These are phyloP conservation scores for Hyphopichia pseudoburtonii DNA, from an alignment of 1,139 yeast species.

Conservation along the genomic window DNA sequence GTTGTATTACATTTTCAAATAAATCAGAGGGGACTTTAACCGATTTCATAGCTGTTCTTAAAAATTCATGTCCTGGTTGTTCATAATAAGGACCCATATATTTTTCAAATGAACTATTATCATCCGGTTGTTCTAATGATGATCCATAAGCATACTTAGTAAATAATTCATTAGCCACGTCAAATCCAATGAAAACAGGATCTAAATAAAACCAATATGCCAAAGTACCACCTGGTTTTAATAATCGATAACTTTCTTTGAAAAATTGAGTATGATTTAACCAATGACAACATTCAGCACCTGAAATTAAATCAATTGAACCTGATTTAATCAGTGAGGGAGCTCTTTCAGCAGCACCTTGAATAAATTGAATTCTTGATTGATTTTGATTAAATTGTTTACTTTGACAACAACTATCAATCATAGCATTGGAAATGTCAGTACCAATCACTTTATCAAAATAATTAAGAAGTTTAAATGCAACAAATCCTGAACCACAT, in stretches of 20 bases:
- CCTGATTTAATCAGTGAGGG: constrained; percentile 21
- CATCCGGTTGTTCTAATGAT: constrained; percentile 24
- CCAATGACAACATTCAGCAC: constrained; percentile 85
- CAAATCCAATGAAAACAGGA: constrained; percentile 48
- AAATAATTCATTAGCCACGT: constrained; percentile 42
- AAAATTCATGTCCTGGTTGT: constrained; percentile 64
- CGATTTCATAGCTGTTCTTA: constrained; percentile 47
- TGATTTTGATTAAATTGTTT: constrained; percentile 9
- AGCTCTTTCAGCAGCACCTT: constrained; percentile 31
- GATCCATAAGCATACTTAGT: constrained; percentile 39
- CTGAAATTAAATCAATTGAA: constrained; percentile 61
- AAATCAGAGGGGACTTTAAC: constrained; percentile 38
- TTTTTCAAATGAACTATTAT: no score
- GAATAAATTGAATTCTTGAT: constrained; percentile 22
- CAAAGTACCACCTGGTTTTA: constrained; percentile 62
- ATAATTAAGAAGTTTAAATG: constrained; percentile 50
- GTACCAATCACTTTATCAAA: constrained; percentile 59
- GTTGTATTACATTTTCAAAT: constrained; percentile 41
- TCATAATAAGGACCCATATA: constrained; percentile 73
- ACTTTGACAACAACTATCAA: constrained; percentile 40
- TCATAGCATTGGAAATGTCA: constrained; percentile 68
- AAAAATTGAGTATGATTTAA: constrained; percentile 57
- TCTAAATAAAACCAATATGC: constrained; percentile 83
- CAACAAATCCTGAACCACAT: constrained; percentile 83
- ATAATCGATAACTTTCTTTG: constrained; percentile 44